Evolutionary conservation across 2,329 filamentous ascomycete genomes (phyloP).

Genomic region (Exophiala sp.): DNA sequence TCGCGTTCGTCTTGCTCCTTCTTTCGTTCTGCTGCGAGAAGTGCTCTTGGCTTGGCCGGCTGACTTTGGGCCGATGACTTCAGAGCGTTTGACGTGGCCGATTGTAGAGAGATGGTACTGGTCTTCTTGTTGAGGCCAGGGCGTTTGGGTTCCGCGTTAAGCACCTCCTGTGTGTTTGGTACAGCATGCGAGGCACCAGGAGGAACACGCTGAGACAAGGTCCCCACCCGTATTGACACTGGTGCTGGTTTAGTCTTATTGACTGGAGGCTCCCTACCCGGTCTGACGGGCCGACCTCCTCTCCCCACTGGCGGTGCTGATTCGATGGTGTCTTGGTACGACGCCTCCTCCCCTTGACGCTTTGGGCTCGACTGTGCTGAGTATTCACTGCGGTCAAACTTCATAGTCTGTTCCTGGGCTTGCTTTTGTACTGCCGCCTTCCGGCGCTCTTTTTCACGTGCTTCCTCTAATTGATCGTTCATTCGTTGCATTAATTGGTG

Average conservation of each 20-base stretch:
- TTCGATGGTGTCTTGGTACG: constrained; percentile 29
- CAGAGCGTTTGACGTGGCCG: constrained; percentile 53
- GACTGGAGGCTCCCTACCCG: constrained; percentile 38
- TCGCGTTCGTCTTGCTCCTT: constrained; percentile 80
- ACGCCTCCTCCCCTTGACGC: constrained; percentile 12
- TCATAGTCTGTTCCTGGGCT: constrained; percentile 34
- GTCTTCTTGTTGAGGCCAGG: constrained; percentile 58
- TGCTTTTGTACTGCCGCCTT: constrained; percentile 33
- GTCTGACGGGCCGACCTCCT: constrained; percentile 40
- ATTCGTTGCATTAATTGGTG: constrained; percentile 31
- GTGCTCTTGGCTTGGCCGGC: constrained; percentile 63
- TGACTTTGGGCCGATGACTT: constrained; percentile 63
- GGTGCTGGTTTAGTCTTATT: constrained; percentile 44
- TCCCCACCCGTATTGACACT: constrained; percentile 49
- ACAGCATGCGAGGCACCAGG: constrained; percentile 53
- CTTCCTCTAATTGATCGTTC: constrained; percentile 37
- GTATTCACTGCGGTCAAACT: constrained; percentile 31
- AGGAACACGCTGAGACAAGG: constrained; percentile 45
- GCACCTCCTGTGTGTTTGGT: constrained; percentile 57
- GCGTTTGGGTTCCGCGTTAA: constrained; percentile 48
- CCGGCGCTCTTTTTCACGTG: constrained; percentile 36
- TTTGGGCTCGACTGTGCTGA: constrained; percentile 27
- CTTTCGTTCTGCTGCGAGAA: constrained; percentile 73
- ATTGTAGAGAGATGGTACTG: constrained; percentile 51
- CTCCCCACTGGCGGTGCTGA: constrained; percentile 34